Conservation (phyloP, 163 green algal genomes). For the Scenedesmus sp. region DNA sequence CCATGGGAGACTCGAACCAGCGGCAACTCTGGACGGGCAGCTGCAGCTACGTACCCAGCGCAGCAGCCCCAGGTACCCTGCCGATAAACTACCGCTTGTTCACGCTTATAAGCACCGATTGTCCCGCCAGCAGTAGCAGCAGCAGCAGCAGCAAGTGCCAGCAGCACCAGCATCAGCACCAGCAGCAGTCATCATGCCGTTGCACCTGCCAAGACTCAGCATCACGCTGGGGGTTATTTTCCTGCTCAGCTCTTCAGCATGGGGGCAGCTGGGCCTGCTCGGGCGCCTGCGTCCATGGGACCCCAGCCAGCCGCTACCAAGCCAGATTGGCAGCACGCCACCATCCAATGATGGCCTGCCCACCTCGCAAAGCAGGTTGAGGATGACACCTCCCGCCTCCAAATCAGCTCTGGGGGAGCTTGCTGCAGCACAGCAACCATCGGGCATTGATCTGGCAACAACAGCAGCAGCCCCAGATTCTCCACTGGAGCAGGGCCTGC, state of each 20-base stretch:
- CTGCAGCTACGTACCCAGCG: background rate
- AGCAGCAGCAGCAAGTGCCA: background rate
- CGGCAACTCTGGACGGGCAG: background rate
- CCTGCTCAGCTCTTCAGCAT: background rate
- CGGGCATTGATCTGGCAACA: background rate
- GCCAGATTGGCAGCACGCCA: background rate
- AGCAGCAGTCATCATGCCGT: background rate
- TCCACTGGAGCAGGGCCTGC: background rate
- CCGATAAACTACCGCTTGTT: no score
- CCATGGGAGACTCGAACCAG: slow-evolving; percentile 10
- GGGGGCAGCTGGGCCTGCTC: background rate
- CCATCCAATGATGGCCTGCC: background rate
- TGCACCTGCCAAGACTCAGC: background rate
- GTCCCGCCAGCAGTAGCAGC: background rate
- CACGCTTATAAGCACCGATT: background rate
- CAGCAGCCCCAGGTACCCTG: no score
- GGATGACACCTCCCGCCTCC: background rate
- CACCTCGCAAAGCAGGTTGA: background rate
- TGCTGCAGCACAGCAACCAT: background rate
- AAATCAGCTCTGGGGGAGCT: background rate
- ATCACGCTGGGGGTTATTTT: background rate
- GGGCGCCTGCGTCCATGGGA: background rate
- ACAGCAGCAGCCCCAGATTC: background rate
- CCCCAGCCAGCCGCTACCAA: background rate
- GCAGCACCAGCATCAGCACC: background rate